Conservation (phyloP, 805 yeast genomes). For the Myxozyma monticola region DNA sequence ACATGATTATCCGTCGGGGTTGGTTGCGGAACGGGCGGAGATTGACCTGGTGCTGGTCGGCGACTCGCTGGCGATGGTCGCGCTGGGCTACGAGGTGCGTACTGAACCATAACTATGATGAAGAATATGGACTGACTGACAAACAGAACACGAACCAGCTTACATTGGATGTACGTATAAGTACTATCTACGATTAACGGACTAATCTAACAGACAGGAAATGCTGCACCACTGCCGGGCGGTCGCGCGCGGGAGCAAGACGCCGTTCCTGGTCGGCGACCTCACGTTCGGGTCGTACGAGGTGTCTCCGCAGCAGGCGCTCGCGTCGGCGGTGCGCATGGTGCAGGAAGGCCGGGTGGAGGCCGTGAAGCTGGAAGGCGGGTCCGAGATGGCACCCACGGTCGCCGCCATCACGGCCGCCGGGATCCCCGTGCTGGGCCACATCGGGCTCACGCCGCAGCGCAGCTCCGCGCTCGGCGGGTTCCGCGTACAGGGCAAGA, state of each 20-base stretch:
- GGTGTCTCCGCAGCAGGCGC: conserved; percentile 59
- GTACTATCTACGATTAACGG: neutral
- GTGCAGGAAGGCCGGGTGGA: conserved; percentile 60
- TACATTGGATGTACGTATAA: conserved; percentile 54
- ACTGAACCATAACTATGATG: neutral
- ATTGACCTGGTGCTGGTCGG: conserved; percentile 79
- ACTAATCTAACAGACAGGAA: conserved; percentile 41
- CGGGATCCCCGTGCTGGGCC: conserved; percentile 91
- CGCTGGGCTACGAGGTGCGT: conserved; percentile 68
- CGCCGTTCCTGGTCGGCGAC: conserved; percentile 76
- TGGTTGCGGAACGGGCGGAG: conserved; percentile 62
- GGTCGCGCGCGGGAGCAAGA: conserved; percentile 66
- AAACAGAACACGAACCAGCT: conserved; percentile 58
- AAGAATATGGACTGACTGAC: neutral
- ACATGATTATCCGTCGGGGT: conserved; percentile 78
- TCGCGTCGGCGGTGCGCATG: conserved; percentile 55
- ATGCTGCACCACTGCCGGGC: conserved; percentile 75
- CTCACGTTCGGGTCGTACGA: conserved; percentile 89
- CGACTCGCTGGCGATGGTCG: conserved; percentile 90
- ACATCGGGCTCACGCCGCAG: conserved; percentile 91
- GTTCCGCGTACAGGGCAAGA: conserved; percentile 78
- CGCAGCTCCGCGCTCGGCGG: conserved; percentile 78
- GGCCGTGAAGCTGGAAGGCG: conserved; percentile 86
- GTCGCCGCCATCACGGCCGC: conserved; percentile 57
- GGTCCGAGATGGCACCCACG: conserved; percentile 54